A percentile compares a stretch with the other conserved stretches of the same genome.
Evolutionary conservation across 345 rosid species (phyloP).

Genomic region (Hibiscus syriacus): DNA sequence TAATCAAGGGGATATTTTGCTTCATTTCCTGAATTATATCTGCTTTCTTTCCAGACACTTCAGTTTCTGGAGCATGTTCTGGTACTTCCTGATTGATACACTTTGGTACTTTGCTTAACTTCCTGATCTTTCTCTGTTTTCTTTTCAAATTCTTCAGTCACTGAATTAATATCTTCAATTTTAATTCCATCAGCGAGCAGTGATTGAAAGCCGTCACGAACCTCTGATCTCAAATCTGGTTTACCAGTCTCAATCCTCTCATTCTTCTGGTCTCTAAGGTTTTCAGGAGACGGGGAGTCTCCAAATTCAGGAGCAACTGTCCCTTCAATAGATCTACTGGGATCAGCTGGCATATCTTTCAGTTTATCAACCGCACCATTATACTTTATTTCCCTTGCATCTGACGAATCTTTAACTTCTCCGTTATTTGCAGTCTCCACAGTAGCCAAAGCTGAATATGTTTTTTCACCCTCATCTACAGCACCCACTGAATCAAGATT

Average conservation of each 20-base stretch:
- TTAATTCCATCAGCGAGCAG: conserved; percentile 22
- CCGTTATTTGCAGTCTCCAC: conserved; percentile 4
- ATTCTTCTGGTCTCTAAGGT: conserved; percentile 13
- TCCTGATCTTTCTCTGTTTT: conserved; percentile 19
- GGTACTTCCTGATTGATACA: conserved; percentile 7
- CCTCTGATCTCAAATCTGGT: conserved; percentile 18
- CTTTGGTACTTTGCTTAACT: conserved; percentile 20
- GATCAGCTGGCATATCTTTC: conserved; percentile 9
- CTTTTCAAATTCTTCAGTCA: conserved; percentile 22
- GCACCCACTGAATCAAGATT: conserved; percentile 5
- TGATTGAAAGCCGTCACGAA: conserved; percentile 17
- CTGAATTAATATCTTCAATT: conserved; percentile 19
- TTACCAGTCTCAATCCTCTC: conserved; percentile 19
- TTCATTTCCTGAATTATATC: conserved; percentile 21
- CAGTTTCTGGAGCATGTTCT: background rate
- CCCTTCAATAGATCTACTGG: conserved; percentile 11
- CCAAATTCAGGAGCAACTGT: conserved; percentile 13
- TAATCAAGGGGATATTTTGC: conserved; percentile 17
- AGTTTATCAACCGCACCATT: conserved; percentile 5
- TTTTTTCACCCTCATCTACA: conserved; percentile 1
- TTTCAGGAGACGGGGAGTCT: conserved; percentile 16
- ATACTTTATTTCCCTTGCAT: conserved; percentile 4
- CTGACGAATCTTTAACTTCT: conserved; percentile 14
- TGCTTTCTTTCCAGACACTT: conserved; percentile 20
- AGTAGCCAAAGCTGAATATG: background rate